Conservation (phyloP, 768 basidiomycete species). For the Gymnopilus dilepis region DNA sequence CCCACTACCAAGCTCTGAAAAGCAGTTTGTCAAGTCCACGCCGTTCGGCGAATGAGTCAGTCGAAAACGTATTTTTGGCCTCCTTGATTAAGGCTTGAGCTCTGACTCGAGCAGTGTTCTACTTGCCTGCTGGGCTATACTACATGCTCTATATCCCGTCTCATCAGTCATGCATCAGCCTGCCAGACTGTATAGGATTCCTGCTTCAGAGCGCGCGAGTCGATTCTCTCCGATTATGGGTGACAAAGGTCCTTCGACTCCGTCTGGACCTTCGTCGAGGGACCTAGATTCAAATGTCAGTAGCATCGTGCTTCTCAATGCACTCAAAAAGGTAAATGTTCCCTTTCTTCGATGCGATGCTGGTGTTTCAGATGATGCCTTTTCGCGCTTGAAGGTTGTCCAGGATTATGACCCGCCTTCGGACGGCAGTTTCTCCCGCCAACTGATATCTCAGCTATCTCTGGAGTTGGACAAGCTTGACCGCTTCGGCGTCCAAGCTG, state of each 20-base stretch:
- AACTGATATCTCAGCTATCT: slow-evolving; percentile 91
- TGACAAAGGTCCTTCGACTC: slow-evolving; percentile 89
- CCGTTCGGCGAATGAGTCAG: too few relatives aligned
- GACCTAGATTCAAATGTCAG: slow-evolving; percentile 94
- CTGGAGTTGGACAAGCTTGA: slow-evolving; percentile 87
- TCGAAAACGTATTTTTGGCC: too few relatives aligned
- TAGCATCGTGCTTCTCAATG: slow-evolving; percentile 88
- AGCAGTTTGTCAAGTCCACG: too few relatives aligned
- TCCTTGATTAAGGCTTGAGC: not conserved
- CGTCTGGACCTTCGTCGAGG: slow-evolving; percentile 74
- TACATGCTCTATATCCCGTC: too few relatives aligned
- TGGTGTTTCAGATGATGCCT: slow-evolving; percentile 9
- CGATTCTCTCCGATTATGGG: slow-evolving; percentile 50
- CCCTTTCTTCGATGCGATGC: slow-evolving; percentile 15
- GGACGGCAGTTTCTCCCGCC: slow-evolving; percentile 85
- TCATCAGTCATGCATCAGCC: too few relatives aligned
- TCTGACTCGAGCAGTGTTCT: not conserved
- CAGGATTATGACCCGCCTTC: slow-evolving; percentile 87
- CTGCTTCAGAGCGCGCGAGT: not conserved
- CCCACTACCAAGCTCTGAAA: too few relatives aligned
- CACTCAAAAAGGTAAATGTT: slow-evolving; percentile 83
- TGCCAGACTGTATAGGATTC: not conserved
- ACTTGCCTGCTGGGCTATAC: not conserved
- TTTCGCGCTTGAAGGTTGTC: slow-evolving; percentile 64
- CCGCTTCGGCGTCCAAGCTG: slow-evolving; percentile 67